These are phyloP conservation scores for Hirsutella thompsonii DNA, from an alignment of 2,329 filamentous ascomycete species.

Conservation along the genomic window DNA sequence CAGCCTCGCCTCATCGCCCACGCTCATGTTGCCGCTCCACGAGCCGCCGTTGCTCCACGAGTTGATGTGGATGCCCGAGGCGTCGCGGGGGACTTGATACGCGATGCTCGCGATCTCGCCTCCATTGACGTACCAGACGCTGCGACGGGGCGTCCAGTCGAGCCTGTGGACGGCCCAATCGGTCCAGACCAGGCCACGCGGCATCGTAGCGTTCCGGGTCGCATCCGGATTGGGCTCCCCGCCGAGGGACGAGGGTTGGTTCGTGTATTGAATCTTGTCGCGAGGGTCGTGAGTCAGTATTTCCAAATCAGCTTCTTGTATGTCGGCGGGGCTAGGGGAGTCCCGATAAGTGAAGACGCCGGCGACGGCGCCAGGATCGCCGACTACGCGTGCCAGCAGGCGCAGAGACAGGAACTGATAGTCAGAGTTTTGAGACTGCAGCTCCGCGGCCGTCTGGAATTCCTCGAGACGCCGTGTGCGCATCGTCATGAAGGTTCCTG, in stretches of 20 bases:
- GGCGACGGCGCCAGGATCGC: slow-evolving; percentile 21
- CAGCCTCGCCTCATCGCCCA: slow-evolving; percentile 34
- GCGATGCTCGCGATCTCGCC: slow-evolving; percentile 35
- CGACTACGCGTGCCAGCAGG: slow-evolving; percentile 33
- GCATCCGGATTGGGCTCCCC: slow-evolving; percentile 31
- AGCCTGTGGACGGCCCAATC: slow-evolving; percentile 46
- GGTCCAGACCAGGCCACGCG: slow-evolving; percentile 30
- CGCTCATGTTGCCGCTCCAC: slow-evolving; percentile 47
- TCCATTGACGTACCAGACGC: slow-evolving; percentile 43
- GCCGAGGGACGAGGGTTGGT: slow-evolving; percentile 39
- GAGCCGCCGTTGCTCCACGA: slow-evolving; percentile 47
- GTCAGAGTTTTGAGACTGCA: slow-evolving; percentile 21
- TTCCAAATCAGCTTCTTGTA: slow-evolving; percentile 42
- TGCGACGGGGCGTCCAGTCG: slow-evolving; percentile 42
- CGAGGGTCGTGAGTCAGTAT: slow-evolving; percentile 33
- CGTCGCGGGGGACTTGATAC: slow-evolving; percentile 41
- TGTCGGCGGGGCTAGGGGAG: slow-evolving; percentile 18
- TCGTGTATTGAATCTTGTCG: slow-evolving; percentile 40
- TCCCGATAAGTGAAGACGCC: slow-evolving; percentile 27
- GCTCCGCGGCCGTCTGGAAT: slow-evolving; percentile 36
- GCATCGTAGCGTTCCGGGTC: slow-evolving; percentile 33
- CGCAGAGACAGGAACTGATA: slow-evolving; percentile 25
- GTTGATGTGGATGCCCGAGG: slow-evolving; percentile 42
- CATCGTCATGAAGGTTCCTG: slow-evolving; percentile 32
- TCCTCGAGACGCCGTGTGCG: slow-evolving; percentile 28